Base-by-base conservation (phyloP, 1,284 basidiomycete species). In the Entoloma clypeatum region DNA sequence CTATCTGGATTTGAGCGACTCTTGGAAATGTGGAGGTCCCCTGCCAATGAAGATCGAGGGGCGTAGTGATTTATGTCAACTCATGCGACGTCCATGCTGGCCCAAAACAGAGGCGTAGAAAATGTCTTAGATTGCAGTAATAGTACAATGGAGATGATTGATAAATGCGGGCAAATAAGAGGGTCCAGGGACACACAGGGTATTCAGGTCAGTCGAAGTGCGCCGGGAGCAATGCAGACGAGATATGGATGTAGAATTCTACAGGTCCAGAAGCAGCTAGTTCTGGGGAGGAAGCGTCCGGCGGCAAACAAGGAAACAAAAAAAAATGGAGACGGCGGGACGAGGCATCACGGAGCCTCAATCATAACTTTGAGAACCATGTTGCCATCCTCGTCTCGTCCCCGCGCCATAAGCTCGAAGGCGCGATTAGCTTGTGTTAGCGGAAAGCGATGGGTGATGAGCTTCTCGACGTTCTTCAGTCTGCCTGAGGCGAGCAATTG, bases 321-420 rank as follows among this genome's bases (percentile, higher is more conserved):
- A 25, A 33, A 11, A 40, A 32, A 36, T 23, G 34, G 39, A 19
- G 36, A 5, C 31, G 19, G 24, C 24, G 16, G 18, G n/a, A 16
- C 26, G 9, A 3, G 26, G 30, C 30, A 25, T 54, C 44, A 57
- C 43, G 49, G 54, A 10, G 54, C 53, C 18, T 51, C 77, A 47
- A 94, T 77, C 74, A 94, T 81, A 43, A 92, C 78, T 70, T 95
- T 95, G 60, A 95, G 74, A 30, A 93, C 88, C 64, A 91, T 72
- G 34, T 77, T 75, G 10, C 89, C 90, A 4, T 78, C 60, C 47
- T 86, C 81, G 59, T 92, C 92, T 51, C 73, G 72, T 7, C 92
- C 91, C 34, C 73, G 68, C 44, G 77, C 70, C 43, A 95, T 70
- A 47, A 88, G 72, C 63, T 92, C 84, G 60, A 94, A 95, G 32